Evolutionary conservation across 257 asterid species (phyloP), one percentile per base, ranked within the genome.

Genomic region (Salvia splendens): DNA sequence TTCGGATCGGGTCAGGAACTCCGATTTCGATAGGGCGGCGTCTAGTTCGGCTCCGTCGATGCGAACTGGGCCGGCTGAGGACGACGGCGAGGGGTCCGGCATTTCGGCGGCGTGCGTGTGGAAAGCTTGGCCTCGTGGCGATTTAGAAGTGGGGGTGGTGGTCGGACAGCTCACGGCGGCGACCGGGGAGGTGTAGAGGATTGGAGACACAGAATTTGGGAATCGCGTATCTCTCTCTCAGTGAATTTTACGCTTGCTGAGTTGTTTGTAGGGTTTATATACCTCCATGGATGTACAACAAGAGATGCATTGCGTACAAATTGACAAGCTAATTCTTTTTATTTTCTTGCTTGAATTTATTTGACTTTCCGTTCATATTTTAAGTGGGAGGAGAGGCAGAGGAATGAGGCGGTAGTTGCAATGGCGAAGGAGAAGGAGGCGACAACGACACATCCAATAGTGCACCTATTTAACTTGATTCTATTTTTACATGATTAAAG

Each of bases 21-120:
- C 84, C 50, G 96, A 86, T 72, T 51, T 84, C 35, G 91, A 68
- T 4, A 88, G 64, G 45, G 64, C 66, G 16, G 66, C 62, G 55
- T 89, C 96, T 49, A 77, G 83, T 32, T 85, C 94, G 35, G 52
- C 71, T 56, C 93, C 96, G 9, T 86, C 91, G 65, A 88, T 75
- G 61, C 68, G 73, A 60, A 89, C 67, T 8, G 91, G 78, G 11
- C 67, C 82, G 57, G 84, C 33, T 17, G 87, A 54, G 38, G 89
- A 68, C 32, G 95, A 79, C 11, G 87, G 64, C 12, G 86, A 76
- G 3, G 86, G 81, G 76, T 73, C 80, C 57, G 60, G 77, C 76
- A 68, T 71, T 20, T 68, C 76, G 70, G 68, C 1, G 38, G 74
- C 33, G 50, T 64, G 78, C 46, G 12, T 17, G 43, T 57, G 11